These are phyloP conservation scores for Aspergillus flavus DNA, from an alignment of 2,329 filamentous ascomycete genomes.

Conservation along the genomic window DNA sequence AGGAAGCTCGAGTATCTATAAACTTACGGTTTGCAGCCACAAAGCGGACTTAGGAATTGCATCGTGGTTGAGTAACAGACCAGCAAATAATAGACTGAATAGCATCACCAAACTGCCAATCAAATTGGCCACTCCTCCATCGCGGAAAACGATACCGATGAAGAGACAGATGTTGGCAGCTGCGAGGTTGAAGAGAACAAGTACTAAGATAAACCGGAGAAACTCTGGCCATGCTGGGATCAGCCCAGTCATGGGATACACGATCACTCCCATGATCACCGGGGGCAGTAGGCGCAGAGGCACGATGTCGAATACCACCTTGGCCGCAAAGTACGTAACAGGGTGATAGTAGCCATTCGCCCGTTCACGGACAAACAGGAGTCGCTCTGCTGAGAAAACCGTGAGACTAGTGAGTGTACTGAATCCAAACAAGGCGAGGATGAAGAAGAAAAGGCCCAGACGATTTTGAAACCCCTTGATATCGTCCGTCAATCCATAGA, in stretches of 20 bases:
- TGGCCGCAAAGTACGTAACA: constrained; percentile 89
- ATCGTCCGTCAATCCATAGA: constrained; percentile 94
- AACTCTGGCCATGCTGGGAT: constrained; percentile 82
- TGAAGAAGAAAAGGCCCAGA: constrained; percentile 95
- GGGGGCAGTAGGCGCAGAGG: constrained; percentile 93
- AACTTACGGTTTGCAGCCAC: constrained; percentile 80
- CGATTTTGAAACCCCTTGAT: constrained; percentile 98
- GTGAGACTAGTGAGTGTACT: constrained; percentile 91
- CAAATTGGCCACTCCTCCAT: constrained; percentile 86
- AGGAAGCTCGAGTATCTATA: not conserved
- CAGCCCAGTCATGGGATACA: constrained; percentile 97
- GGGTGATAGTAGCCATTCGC: constrained; percentile 97
- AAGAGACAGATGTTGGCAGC: constrained; percentile 93
- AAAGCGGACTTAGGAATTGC: constrained; percentile 81
- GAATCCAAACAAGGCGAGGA: constrained; percentile 93
- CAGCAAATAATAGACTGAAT: constrained; percentile 92
- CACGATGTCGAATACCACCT: constrained; percentile 97
- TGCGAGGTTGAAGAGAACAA: constrained; percentile 94
- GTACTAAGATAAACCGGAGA: constrained; percentile 84
- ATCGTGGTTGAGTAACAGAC: constrained; percentile 90
- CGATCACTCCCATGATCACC: constrained; percentile 90
- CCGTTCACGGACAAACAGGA: constrained; percentile 88
- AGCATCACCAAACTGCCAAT: constrained; percentile 96
- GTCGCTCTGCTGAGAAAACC: constrained; percentile 86
- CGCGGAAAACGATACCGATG: constrained; percentile 93